Base-by-base conservation (phyloP, 2,329 filamentous ascomycete genomes). In the Verticillium nonalfalfae region DNA sequence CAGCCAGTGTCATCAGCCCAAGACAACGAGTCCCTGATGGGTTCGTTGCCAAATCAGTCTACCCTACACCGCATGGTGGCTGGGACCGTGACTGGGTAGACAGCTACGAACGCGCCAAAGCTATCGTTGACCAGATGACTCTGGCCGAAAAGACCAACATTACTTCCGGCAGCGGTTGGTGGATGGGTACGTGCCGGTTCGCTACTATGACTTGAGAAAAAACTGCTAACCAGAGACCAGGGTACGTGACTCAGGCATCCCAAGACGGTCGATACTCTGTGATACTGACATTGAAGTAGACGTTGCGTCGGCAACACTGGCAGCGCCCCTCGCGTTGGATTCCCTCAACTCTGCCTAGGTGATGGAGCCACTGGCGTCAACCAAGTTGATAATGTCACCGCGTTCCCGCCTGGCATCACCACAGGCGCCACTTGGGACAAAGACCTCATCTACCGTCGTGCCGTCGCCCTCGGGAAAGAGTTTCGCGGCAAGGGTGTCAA, bases 71-170 rank as follows among this genome's bases (percentile, higher is more conserved):
- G 0, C 83, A 86, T 59, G 89, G 89, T 58, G 90, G 90, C 45
- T 93, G 90, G 87, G 76, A 82, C 0, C 75, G 81, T 6, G 83
- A 84, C 61, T 94, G 90, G 90, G 77, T 78, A 26, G 83, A 83
- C 18, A 88, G 89, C 67, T 94, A 93, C 69, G 76, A 76, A 59
- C 91, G 90, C 68, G 90, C 90, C 1, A 81, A 86, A 61, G 73
- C 78, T 3, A 73, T 93, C 14, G 90, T 94, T 15, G 83, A 85
- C 59, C 83, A 85, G 57, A 91, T 94, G 90, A 93, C 90, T 0
- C 74, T 94, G 61, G 90, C 89, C 1, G 90, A 93, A 72, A 94
- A 93, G 76, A 87, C 89, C 3, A 93, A 93, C 69, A 81, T 93
- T 59, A 92, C 89, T 0, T 84, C 84, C 1, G 90, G 90, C 3